Evolutionary conservation across 2,329 filamentous ascomycete genomes (phyloP), one percentile per base, ranked within the genome.

Genomic region (Aspergillus sp.): DNA sequence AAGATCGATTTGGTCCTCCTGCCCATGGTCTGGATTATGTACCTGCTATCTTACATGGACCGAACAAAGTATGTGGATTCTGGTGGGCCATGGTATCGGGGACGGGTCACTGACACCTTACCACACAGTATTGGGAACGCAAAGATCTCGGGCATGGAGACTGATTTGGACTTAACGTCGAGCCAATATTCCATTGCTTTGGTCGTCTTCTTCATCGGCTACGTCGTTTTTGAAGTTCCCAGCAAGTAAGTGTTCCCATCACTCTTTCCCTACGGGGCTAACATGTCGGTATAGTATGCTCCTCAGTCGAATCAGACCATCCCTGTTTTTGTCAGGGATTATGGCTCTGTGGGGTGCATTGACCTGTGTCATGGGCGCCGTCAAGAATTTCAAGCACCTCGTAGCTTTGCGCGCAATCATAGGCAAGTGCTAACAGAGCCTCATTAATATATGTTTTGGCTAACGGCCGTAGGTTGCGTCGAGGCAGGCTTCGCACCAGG

Each of bases 291-390:
- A 5, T 22, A 61, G 55, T 41, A 50, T 80, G 59, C 64, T 78
- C n/a, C 66, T 81, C 22, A 69, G 72, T 32, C 69, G 69, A 33
- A 71, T 71, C 15, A 67, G 69, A 39, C 78, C 77, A 0, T 77
- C 74, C 1, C 56, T 74, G n/a, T 80, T 76, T 56, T 60, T 77
- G 1, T 71, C 76, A 0, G 55, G 59, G 6, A 75, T 79, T 54
- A 79, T 82, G 78, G 61, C 75, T 4, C 56, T 74, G 2, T 83
- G 80, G 81, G 73, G 75, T 23, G 55, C 58, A 0, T 58, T 77
- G 22, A 74, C 75, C 30, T 75, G 74, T 47, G 68, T 74, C 48
- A 80, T 81, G 74, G 72, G 73, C 2, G 66, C 66, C 2, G 69
- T 76, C 39, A 63, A 76, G 5, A 71, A 58, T 42, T 80, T 75